phyloP scores from a whole-genome alignment of 225 moss, liverwort and hornwort species.

The Sphagnum contortum region DNA sequence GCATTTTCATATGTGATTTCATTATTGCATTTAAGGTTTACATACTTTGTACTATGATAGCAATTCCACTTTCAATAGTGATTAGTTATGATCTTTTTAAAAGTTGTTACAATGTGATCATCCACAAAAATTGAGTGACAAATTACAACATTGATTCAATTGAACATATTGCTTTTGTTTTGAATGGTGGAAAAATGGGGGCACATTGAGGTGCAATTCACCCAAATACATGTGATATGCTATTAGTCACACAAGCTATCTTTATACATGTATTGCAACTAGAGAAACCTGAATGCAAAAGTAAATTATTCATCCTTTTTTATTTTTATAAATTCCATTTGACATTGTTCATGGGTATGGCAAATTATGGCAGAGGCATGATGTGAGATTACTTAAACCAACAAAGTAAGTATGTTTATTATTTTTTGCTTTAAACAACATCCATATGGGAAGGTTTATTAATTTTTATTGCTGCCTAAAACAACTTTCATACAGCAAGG shows the following conservation, averaged over 20 bases:
- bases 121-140: background rate
- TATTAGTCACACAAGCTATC: background rate
- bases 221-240: background rate
- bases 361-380: background rate
- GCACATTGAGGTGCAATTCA: background rate
- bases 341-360: no score
- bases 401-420: no score
- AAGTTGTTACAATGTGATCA: no score
- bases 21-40: background rate
- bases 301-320: background rate
- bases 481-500: background rate
- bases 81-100: background rate
- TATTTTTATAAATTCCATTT: no score
- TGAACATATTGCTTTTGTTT: no score
- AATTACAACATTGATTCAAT: background rate
- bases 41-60: background rate
- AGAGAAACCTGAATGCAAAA: background rate
- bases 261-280: background rate
- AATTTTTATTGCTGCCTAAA: background rate
- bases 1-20: background rate
- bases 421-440: no score
- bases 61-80: background rate
- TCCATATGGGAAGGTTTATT: no score
- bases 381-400: background rate
- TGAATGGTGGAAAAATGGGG: no score